Conservation (phyloP, 768 basidiomycete genomes). For the Krasilnikovozyma curviuscula region DNA sequence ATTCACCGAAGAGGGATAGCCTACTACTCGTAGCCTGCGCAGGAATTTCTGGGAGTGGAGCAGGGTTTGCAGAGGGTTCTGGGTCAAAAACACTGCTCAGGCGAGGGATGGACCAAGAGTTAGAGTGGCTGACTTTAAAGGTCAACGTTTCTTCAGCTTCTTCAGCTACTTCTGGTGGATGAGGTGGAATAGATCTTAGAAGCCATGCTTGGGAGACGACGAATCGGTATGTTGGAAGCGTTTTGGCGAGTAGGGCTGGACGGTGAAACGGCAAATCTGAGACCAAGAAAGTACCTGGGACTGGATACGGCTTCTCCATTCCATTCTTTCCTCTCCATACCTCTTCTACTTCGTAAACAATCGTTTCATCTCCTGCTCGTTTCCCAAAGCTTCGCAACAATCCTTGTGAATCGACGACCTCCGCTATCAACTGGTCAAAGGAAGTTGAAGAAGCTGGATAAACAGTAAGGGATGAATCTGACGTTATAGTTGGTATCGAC, state of each 20-base stretch:
- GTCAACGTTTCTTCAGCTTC: not conserved
- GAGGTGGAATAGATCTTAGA: conserved; percentile 1
- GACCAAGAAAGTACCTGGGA: not conserved
- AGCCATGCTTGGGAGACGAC: conserved; percentile 31
- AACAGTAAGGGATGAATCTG: conserved; percentile 45
- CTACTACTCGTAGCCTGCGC: not conserved
- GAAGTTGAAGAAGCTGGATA: conserved; percentile 44
- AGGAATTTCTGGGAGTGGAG: not conserved
- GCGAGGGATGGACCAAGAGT: not conserved
- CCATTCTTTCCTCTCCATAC: conserved; percentile 36
- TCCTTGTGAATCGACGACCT: conserved; percentile 45
- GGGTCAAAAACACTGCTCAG: not conserved
- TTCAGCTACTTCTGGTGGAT: not conserved
- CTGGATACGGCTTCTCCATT: conserved; percentile 20
- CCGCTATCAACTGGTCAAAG: conserved; percentile 37
- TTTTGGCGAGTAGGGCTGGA: not conserved
- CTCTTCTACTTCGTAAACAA: conserved; percentile 61
- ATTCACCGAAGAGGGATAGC: not conserved
- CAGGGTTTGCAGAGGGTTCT: not conserved
- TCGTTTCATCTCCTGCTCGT: conserved; percentile 43
- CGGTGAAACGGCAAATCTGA: not conserved
- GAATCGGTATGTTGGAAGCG: conserved; percentile 36
- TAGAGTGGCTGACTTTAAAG: not conserved
- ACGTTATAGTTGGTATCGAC: conserved; percentile 58
- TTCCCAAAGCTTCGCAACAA: conserved; percentile 41